A percentile compares a stretch with the other conserved stretches of the same genome.
phyloP scores from a whole-genome alignment of 768 basidiomycete genomes.

The Lactarius pseudohatsudake region DNA sequence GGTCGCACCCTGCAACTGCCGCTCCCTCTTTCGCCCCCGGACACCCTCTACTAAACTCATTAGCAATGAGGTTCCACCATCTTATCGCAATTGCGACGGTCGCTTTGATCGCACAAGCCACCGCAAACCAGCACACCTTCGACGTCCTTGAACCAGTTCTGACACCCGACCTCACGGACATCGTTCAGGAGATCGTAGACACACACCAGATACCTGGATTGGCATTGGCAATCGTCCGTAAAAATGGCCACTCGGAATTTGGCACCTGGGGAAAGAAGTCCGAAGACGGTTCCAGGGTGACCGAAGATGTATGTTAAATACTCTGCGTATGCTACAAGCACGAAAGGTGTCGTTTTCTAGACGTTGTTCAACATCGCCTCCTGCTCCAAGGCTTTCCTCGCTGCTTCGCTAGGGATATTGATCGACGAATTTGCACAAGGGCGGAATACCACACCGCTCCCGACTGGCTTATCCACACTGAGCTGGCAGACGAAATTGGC shows the following conservation, averaged over 20 bases:
- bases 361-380: slow-evolving; percentile 36
- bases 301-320: slow-evolving; percentile 4
- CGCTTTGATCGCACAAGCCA: too few relatives aligned
- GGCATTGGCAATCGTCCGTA: slow-evolving; percentile 2
- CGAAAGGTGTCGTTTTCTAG: slow-evolving; percentile 26
- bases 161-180: slow-evolving; percentile 4
- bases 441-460: slow-evolving; percentile 30
- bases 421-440: slow-evolving; percentile 26
- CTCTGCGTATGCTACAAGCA: too few relatives aligned
- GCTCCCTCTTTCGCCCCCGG: too few relatives aligned
- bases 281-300: slow-evolving; percentile 38
- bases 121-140: too few relatives aligned
- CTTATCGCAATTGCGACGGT: too few relatives aligned
- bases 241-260: slow-evolving; percentile 34
- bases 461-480: too few relatives aligned
- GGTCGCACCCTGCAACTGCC: too few relatives aligned
- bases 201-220: slow-evolving; percentile 9
- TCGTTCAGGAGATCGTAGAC: slow-evolving; percentile 1
- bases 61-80: too few relatives aligned
- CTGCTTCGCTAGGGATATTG: too few relatives aligned
- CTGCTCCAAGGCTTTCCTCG: too few relatives aligned
- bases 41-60: too few relatives aligned
- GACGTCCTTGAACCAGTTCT: neutral
- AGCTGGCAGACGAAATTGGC: too few relatives aligned
- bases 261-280: slow-evolving; percentile 39